Conservation (phyloP, 495 filamentous ascomycete genomes). For the Trichoderma virens region DNA sequence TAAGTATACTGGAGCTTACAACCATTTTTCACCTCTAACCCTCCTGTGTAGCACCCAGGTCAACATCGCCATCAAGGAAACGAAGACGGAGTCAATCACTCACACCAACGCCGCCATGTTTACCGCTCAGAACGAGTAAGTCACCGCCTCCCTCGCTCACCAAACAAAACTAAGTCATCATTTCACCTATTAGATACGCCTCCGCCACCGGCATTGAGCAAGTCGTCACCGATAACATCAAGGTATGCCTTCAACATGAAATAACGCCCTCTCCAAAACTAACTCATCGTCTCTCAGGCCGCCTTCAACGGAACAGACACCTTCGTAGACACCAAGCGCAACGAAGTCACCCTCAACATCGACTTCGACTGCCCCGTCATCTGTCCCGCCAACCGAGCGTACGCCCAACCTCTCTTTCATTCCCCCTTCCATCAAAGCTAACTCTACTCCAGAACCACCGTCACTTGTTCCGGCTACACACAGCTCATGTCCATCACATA, state of each 20-base stretch:
- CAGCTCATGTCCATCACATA: constrained; percentile 5
- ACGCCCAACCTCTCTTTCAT: background rate
- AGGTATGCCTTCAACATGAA: background rate
- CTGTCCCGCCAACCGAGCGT: background rate
- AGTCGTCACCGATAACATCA: background rate
- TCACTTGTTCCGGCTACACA: constrained; percentile 1
- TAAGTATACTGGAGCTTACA: background rate
- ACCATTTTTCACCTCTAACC: background rate
- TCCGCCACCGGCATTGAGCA: background rate
- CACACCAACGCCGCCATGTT: constrained; percentile 5
- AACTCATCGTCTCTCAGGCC: background rate
- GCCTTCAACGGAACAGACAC: background rate
- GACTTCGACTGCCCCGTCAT: constrained; percentile 1
- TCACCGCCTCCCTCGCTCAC: background rate
- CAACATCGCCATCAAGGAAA: constrained; percentile 7
- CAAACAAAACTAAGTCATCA: background rate
- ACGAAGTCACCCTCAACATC: background rate
- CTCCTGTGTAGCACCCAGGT: background rate
- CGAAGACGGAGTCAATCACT: constrained; percentile 1
- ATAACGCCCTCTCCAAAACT: background rate
- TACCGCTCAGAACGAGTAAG: background rate
- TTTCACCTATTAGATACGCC: background rate
- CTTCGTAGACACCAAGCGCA: background rate
- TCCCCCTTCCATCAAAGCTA: background rate
- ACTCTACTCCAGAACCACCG: background rate